Conservation (phyloP, 1,139 yeast species). For the Taphrina communis region DNA sequence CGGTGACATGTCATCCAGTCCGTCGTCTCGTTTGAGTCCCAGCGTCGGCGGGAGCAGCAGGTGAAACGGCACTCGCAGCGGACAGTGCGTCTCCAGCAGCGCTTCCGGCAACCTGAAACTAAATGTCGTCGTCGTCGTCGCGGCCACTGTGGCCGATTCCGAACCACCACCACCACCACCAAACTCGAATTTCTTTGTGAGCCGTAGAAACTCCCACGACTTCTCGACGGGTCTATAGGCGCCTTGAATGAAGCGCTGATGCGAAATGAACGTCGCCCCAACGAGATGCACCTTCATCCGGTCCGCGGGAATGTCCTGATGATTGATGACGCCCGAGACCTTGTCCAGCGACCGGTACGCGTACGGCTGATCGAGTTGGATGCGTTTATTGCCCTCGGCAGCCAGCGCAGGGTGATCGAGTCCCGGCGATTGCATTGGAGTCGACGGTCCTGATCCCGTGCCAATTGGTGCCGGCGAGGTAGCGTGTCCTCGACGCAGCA, state of each 20-base stretch:
- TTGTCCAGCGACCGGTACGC: slow-evolving; percentile 39
- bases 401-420: slow-evolving; percentile 1
- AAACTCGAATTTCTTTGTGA: slow-evolving; percentile 25
- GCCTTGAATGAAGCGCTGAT: slow-evolving; percentile 32
- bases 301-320: slow-evolving; percentile 14
- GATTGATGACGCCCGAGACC: slow-evolving; percentile 27
- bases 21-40: slow-evolving; percentile 29
- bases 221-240: slow-evolving; percentile 31
- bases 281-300: slow-evolving; percentile 29
- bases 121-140: slow-evolving; percentile 3
- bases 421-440: slow-evolving; percentile 15
- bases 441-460: neutral
- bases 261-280: slow-evolving; percentile 29
- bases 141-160: too few relatives aligned
- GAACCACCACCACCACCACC: neutral
- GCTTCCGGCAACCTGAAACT: slow-evolving; percentile 34
- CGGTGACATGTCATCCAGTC: slow-evolving; percentile 37
- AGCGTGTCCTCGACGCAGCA: slow-evolving; percentile 12
- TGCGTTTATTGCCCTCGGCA: slow-evolving; percentile 9
- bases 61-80: slow-evolving; percentile 27
- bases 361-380: slow-evolving; percentile 25
- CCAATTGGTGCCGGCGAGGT: slow-evolving; percentile 1
- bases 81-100: slow-evolving; percentile 33
- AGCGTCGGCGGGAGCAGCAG: slow-evolving; percentile 36
- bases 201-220: slow-evolving; percentile 35